These are phyloP conservation scores for Fraxinus platypoda DNA, from an alignment of 305 asterid species.

Conservation along the genomic window DNA sequence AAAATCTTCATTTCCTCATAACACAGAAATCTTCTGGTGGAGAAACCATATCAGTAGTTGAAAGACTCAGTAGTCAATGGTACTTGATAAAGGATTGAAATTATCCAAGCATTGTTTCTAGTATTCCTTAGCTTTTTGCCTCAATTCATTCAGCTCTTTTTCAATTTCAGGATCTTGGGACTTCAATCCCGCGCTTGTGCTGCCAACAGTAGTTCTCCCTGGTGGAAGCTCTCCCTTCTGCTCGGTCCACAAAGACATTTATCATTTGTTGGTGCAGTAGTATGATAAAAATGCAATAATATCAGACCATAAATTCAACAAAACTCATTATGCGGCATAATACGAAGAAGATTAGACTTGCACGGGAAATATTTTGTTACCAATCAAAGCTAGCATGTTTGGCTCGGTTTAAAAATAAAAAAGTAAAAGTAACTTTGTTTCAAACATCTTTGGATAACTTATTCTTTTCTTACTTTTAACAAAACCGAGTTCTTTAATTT, in stretches of 20 bases:
- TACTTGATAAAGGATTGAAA: neutral
- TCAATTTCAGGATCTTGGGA: slow-evolving; percentile 85
- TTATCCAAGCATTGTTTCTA: slow-evolving; percentile 23
- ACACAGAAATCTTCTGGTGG: neutral
- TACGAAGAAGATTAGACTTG: neutral
- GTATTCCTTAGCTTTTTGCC: slow-evolving; percentile 74
- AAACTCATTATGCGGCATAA: neutral
- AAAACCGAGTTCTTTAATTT: neutral
- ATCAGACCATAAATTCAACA: neutral
- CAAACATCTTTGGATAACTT: neutral
- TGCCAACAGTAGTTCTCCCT: slow-evolving; percentile 61
- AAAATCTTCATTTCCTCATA: neutral
- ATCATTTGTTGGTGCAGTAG: neutral
- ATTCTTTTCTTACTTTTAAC: neutral
- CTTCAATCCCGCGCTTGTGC: slow-evolving; percentile 45
- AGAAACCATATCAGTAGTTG: neutral
- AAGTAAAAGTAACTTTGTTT: neutral
- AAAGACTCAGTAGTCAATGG: neutral
- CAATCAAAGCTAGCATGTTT: neutral
- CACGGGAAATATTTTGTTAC: neutral
- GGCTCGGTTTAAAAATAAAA: neutral
- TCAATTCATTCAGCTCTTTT: slow-evolving; percentile 78
- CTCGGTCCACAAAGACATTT: slow-evolving; percentile 10
- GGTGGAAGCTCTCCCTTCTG: slow-evolving; percentile 98
- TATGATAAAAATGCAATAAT: neutral